Evolutionary conservation across 768 basidiomycete species (phyloP).

Genomic region (Podaxis carcinomalis): DNA sequence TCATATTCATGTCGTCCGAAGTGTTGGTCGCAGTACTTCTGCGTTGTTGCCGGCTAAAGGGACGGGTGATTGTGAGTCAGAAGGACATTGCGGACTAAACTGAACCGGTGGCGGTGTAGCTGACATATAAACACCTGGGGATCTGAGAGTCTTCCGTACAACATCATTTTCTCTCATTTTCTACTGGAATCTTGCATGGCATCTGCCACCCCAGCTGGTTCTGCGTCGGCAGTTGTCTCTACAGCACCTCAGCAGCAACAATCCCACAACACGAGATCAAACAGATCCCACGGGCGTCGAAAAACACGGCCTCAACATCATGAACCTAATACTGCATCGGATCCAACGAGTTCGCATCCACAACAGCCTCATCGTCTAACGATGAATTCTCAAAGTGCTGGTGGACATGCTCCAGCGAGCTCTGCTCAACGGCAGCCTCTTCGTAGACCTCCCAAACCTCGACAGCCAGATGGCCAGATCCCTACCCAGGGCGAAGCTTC

Average conservation of each 20-base stretch:
- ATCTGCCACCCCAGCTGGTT: neutral
- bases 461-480: neutral
- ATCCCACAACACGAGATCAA: neutral
- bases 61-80: neutral
- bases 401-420: neutral
- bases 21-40: neutral
- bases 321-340: neutral
- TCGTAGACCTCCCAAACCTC: neutral
- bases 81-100: neutral
- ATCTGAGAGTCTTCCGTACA: neutral
- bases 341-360: neutral
- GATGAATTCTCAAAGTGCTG: neutral
- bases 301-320: constrained; percentile 4
- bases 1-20: neutral
- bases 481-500: neutral
- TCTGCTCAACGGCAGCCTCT: neutral
- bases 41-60: neutral
- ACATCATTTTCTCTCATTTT: neutral
- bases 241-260: neutral
- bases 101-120: constrained; percentile 8
- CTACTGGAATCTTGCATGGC: constrained; percentile 2
- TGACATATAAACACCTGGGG: neutral
- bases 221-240: neutral
- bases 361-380: neutral
- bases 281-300: neutral